Conservation (phyloP, 441 rosid genomes). For the Syzygium syzygioides region DNA sequence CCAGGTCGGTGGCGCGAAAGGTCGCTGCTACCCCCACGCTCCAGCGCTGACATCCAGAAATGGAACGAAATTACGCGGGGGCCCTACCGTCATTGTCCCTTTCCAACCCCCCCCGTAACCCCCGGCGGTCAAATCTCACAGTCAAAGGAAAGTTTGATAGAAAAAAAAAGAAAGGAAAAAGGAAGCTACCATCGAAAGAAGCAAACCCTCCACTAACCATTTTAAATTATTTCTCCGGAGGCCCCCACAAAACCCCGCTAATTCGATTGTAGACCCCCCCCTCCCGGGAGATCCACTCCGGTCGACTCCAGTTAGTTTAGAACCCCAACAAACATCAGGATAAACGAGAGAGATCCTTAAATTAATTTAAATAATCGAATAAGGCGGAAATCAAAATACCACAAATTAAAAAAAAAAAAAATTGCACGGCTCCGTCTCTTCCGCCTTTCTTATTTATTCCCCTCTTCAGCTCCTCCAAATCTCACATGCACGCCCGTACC, state of each 20-base stretch:
- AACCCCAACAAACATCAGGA: neutral
- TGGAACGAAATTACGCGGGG: neutral
- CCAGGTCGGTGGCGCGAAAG: neutral
- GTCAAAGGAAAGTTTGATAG: neutral
- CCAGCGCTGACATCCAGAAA: neutral
- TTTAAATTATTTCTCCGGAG: neutral
- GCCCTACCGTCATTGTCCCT: neutral
- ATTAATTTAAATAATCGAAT: neutral
- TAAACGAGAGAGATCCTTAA: neutral
- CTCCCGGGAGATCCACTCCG: no score
- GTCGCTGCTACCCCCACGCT: neutral
- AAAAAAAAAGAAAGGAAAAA: neutral
- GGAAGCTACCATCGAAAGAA: neutral
- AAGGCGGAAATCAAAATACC: neutral
- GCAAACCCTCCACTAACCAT: neutral
- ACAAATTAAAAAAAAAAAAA: neutral
- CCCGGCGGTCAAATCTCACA: neutral
- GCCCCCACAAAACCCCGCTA: neutral
- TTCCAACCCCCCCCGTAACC: rapidly evolving
- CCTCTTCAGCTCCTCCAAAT: neutral
- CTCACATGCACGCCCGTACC: neutral
- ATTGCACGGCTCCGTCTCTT: neutral
- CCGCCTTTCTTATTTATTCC: neutral
- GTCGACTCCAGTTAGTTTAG: neutral
- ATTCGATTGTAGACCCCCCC: neutral